phyloP scores from a whole-genome alignment of 176 grass and related monocot genomes.

The Oryza rufipogon region DNA sequence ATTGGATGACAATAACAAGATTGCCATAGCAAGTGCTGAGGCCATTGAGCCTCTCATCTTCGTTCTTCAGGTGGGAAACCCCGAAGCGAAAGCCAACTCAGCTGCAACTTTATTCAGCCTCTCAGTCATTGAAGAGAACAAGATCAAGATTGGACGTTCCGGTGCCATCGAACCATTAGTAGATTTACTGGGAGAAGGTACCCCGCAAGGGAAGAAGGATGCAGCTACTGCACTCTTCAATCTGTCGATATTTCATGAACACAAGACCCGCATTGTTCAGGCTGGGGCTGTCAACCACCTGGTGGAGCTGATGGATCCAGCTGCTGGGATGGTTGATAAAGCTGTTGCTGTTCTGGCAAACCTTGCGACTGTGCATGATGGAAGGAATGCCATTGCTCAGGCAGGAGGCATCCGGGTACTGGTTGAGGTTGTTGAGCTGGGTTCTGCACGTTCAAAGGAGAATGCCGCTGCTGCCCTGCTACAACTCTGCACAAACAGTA shows the following conservation, averaged over 20 bases:
- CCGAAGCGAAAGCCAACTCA: conserved; percentile 85
- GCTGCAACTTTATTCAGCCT: conserved; percentile 88
- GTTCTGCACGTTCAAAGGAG: conserved; percentile 78
- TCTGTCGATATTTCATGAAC: conserved; percentile 80
- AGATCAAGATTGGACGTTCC: conserved; percentile 73
- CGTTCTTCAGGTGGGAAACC: conserved; percentile 68
- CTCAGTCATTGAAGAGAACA: conserved; percentile 79
- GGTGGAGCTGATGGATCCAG: conserved; percentile 92
- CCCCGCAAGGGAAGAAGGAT: conserved; percentile 82
- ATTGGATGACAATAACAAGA: conserved; percentile 83
- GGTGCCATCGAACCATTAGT: conserved; percentile 73
- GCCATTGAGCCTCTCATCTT: conserved; percentile 76
- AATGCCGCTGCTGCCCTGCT: conserved; percentile 73
- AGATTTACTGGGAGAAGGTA: conserved; percentile 66
- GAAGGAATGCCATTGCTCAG: conserved; percentile 64
- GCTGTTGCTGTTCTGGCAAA: conserved; percentile 86
- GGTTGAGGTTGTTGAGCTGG: conserved; percentile 92
- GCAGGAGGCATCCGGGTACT: conserved; percentile 64
- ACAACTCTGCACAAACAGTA: conserved; percentile 78
- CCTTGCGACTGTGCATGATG: conserved; percentile 73
- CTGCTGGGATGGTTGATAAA: conserved; percentile 82
- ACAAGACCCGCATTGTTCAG: conserved; percentile 73
- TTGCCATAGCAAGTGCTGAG: conserved; percentile 62
- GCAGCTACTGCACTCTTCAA: conserved; percentile 85
- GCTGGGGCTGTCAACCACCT: conserved; percentile 73